These are phyloP conservation scores for Scorias spongiosa DNA, from an alignment of 2,329 filamentous ascomycete species.

Conservation along the genomic window DNA sequence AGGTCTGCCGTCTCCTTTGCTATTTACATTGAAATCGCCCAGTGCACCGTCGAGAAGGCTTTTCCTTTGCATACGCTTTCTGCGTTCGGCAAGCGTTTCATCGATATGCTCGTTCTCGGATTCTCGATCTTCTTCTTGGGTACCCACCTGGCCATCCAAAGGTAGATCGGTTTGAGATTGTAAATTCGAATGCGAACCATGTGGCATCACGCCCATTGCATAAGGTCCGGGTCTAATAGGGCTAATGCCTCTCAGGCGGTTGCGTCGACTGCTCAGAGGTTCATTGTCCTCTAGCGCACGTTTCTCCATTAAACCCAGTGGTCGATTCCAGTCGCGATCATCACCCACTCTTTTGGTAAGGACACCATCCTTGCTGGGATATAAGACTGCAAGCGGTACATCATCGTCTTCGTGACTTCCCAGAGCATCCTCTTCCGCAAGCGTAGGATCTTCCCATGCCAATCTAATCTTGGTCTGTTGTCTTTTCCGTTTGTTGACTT, in stretches of 20 bases:
- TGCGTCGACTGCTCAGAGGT: conserved; percentile 62
- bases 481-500: conserved; percentile 63
- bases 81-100: conserved; percentile 53
- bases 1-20: conserved; percentile 11
- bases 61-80: conserved; percentile 47
- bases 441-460: conserved; percentile 65
- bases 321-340: conserved; percentile 38
- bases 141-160: conserved; percentile 14
- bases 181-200: conserved; percentile 13
- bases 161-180: conserved; percentile 14
- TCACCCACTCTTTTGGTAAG: conserved; percentile 32
- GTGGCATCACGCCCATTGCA: conserved; percentile 10
- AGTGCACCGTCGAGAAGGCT: conserved; percentile 33
- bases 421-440: conserved; percentile 20
- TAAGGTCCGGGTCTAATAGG: conserved; percentile 11
- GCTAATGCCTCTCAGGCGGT: conserved; percentile 51
- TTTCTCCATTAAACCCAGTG: conserved; percentile 62
- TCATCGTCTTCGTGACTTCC: conserved; percentile 59
- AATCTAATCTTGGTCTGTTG: conserved; percentile 64
- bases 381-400: conserved; percentile 72
- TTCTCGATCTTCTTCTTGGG: conserved; percentile 18
- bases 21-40: conserved; percentile 13
- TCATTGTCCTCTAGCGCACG: conserved; percentile 86
- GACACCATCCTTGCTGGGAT: conserved; percentile 41
- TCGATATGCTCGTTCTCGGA: conserved; percentile 39